Conservation (phyloP, 1,284 basidiomycete species). For the Microstroma glucosiphilum region DNA sequence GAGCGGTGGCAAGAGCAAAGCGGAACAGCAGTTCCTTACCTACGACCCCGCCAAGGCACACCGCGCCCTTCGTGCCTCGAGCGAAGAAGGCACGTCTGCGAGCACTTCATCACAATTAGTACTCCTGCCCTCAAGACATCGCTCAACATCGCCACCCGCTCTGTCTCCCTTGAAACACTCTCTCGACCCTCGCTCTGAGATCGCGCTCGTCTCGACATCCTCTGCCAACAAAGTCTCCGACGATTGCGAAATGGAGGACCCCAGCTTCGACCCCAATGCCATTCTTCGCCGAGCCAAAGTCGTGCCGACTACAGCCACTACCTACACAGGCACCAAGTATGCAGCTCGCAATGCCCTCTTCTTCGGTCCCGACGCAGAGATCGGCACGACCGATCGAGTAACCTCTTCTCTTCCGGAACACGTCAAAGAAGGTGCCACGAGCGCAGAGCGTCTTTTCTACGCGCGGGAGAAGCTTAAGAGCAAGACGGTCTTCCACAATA, state of each 20-base stretch:
- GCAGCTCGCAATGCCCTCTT: slow-evolving; percentile 36
- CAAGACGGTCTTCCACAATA: slow-evolving; percentile 8
- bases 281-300: not conserved
- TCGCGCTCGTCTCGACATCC: slow-evolving; percentile 16
- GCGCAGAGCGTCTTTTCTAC: slow-evolving; percentile 1
- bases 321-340: slow-evolving; percentile 18
- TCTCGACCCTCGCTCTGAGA: slow-evolving; percentile 3
- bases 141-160: slow-evolving; percentile 1
- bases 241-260: slow-evolving; percentile 7
- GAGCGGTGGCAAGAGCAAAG: too few species aligned
- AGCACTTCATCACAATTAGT: not conserved
- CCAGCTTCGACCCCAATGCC: slow-evolving; percentile 16
- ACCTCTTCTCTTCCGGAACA: slow-evolving; percentile 2
- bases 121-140: not conserved
- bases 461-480: not conserved
- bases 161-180: slow-evolving; percentile 5
- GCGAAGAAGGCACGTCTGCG: not conserved
- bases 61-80: not conserved
- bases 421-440: not conserved
- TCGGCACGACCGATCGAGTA: slow-evolving; percentile 11
- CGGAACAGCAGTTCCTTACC: too few species aligned
- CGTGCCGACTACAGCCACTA: slow-evolving; percentile 9
- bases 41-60: too few species aligned
- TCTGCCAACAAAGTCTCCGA: slow-evolving; percentile 6
- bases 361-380: slow-evolving; percentile 33